A percentile compares a stretch with the other conserved stretches of the same genome.
Evolutionary conservation across 495 filamentous ascomycete genomes (phyloP).

Genomic region (Rusavskia elegans): DNA sequence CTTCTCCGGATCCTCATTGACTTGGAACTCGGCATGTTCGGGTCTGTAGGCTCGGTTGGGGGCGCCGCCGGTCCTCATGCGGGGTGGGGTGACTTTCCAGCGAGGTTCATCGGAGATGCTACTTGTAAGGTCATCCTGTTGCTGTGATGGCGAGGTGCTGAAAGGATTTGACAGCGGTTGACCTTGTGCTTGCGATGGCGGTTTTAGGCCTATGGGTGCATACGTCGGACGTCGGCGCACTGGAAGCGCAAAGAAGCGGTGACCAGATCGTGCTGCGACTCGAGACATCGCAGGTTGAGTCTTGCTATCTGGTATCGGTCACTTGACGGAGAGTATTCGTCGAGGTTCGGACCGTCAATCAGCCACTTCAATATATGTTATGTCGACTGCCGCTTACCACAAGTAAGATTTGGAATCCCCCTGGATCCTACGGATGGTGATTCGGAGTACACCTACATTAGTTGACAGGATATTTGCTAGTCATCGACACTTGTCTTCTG

Average conservation of each 20-base stretch:
- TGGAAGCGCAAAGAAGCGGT: neutral
- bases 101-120: slow-evolving; percentile 35
- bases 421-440: no score
- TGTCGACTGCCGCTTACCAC: neutral
- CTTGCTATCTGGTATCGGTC: no score
- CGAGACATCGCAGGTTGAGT: neutral
- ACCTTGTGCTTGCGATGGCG: no score
- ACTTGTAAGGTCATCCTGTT: neutral
- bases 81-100: slow-evolving; percentile 68
- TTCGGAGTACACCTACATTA: no score
- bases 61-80: slow-evolving; percentile 39
- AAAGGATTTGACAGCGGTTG: neutral
- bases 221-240: neutral
- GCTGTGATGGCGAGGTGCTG: neutral
- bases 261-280: neutral
- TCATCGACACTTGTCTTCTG: no score
- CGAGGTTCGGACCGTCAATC: no score
- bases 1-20: slow-evolving; percentile 57
- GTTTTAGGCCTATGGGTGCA: neutral
- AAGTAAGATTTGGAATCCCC: no score
- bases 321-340: no score
- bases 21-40: slow-evolving; percentile 29
- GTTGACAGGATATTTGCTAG: no score
- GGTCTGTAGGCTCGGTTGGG: slow-evolving; percentile 44
- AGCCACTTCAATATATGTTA: neutral